These are phyloP conservation scores for Talaromyces sp. DNA, from an alignment of 2,329 filamentous ascomycete species.

Conservation along the genomic window DNA sequence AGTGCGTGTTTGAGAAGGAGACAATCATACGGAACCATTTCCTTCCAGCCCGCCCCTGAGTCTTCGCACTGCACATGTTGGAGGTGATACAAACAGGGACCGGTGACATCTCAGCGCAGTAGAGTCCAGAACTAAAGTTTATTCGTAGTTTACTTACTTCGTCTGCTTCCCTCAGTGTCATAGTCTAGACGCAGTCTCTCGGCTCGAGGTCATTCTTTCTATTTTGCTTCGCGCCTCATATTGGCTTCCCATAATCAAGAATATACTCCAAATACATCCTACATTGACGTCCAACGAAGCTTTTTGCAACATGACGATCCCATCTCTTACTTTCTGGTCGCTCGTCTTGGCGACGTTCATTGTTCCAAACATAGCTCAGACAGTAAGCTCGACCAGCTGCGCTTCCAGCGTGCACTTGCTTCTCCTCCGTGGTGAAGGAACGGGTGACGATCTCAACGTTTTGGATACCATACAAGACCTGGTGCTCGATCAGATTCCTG, in stretches of 20 bases:
- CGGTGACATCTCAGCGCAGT: background rate
- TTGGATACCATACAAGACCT: constrained; percentile 24
- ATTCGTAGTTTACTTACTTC: no score
- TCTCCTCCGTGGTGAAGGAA: constrained; percentile 24
- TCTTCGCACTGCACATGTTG: background rate
- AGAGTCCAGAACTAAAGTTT: background rate
- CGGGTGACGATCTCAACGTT: constrained; percentile 25
- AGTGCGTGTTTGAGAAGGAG: background rate
- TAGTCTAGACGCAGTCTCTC: no score
- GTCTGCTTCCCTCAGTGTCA: no score
- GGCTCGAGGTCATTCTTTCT: no score
- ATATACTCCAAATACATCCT: no score
- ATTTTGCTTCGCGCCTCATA: no score
- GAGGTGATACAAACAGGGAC: no score
- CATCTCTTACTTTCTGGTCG: background rate
- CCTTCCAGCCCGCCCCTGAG: background rate
- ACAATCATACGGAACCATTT: background rate
- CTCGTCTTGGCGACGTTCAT: background rate
- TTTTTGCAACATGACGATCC: background rate
- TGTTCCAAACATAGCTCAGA: constrained; percentile 12
- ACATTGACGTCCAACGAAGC: background rate
- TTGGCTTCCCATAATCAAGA: no score
- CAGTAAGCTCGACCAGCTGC: constrained; percentile 19
- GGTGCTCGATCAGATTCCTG: constrained; percentile 24
- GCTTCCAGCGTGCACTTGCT: constrained; percentile 25